Percentiles rank a stretch among this genome's conserved stretches.
phyloP scores from a whole-genome alignment of 169 alveolate species.

The Eimeria sp. region DNA sequence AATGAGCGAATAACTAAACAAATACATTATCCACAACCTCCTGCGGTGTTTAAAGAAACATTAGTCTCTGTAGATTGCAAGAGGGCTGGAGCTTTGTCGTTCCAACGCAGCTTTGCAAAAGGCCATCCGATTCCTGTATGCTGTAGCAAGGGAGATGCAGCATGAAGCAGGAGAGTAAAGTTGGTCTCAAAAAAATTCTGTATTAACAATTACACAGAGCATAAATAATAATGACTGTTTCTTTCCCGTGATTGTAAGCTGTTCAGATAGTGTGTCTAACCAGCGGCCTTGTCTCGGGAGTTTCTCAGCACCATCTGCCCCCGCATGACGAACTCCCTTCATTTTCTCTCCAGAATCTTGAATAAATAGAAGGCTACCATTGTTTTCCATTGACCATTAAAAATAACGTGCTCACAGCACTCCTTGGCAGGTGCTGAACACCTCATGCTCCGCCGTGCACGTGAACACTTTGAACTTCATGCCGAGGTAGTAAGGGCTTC shows the following conservation, averaged over 20 bases:
- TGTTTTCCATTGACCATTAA: neutral
- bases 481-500: neutral
- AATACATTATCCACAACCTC: neutral
- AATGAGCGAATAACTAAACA: neutral
- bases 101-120: neutral
- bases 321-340: neutral
- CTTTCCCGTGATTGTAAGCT: neutral
- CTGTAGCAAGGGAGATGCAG: neutral
- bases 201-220: neutral
- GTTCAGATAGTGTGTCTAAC: neutral
- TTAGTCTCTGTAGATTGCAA: too few relatives aligned
- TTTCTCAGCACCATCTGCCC: neutral
- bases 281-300: slow-evolving; percentile 11
- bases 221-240: neutral
- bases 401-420: neutral
- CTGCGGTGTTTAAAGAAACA: too few relatives aligned
- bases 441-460: neutral
- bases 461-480: neutral
- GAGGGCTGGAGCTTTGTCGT: neutral
- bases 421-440: neutral
- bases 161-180: neutral
- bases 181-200: neutral
- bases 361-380: neutral
- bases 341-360: neutral
- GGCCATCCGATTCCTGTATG: neutral